Evolutionary conservation across 176 grass and related monocot species (phyloP).

Genomic region (Oryza meridionalis): DNA sequence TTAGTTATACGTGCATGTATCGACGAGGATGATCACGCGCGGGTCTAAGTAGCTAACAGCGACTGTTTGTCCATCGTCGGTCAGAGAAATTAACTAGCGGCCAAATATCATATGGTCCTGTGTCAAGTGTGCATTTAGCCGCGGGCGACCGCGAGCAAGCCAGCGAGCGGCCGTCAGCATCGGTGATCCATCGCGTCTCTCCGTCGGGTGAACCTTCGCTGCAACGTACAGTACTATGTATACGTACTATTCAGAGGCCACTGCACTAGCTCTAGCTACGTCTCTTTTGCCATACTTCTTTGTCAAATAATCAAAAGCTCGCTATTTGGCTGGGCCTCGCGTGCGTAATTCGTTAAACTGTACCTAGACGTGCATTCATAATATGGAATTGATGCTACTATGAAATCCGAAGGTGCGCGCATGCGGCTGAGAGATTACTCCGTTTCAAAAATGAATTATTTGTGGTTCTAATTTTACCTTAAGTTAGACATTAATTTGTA

Average conservation of each 20-base stretch:
- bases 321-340: no score
- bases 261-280: not conserved
- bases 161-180: not conserved
- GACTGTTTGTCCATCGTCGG: not conserved
- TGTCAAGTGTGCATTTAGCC: not conserved
- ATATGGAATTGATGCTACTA: not conserved
- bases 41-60: no score
- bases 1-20: no score
- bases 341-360: not conserved
- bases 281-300: not conserved
- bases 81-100: not conserved
- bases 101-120: not conserved
- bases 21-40: no score
- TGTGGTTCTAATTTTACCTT: no score
- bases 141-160: no score
- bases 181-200: not conserved
- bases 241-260: not conserved
- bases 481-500: no score
- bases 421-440: no score
- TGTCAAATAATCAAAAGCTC: not conserved
- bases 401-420: no score
- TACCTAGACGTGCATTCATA: not conserved
- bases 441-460: no score
- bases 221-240: not conserved
- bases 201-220: conserved; percentile 8